These are phyloP conservation scores for Podila horticola DNA, from an alignment of 192 early-diverging fungal species.

Conservation along the genomic window DNA sequence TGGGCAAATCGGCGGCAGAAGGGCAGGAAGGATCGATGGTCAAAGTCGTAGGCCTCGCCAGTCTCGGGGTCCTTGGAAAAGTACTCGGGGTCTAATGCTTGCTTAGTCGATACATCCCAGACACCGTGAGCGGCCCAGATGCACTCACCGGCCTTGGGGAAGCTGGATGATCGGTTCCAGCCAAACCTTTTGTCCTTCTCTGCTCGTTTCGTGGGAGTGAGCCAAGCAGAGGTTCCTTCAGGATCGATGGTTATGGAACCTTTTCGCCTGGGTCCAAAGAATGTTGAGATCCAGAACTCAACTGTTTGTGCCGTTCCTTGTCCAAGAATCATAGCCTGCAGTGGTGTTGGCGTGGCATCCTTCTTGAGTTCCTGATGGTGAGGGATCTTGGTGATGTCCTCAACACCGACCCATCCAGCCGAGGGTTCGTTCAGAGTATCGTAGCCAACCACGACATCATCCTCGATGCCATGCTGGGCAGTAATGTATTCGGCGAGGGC, in stretches of 20 bases:
- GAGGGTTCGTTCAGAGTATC: slow-evolving; percentile 70
- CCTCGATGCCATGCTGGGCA: slow-evolving; percentile 49
- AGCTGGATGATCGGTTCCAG: slow-evolving; percentile 56
- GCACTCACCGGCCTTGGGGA: slow-evolving; percentile 54
- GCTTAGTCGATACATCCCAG: slow-evolving; percentile 50
- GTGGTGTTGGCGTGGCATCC: slow-evolving; percentile 63
- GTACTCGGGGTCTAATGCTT: slow-evolving; percentile 50
- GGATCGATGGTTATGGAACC: slow-evolving; percentile 56
- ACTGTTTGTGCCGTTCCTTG: slow-evolving; percentile 55
- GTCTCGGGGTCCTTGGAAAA: slow-evolving; percentile 57
- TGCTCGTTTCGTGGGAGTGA: slow-evolving; percentile 39
- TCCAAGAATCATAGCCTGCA: slow-evolving; percentile 62
- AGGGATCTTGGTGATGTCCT: slow-evolving; percentile 56
- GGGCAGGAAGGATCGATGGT: slow-evolving; percentile 63
- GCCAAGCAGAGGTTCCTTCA: slow-evolving; percentile 52
- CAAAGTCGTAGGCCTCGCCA: slow-evolving; percentile 57
- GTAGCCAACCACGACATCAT: slow-evolving; percentile 61
- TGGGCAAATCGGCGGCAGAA: slow-evolving; percentile 53
- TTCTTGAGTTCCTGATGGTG: slow-evolving; percentile 58
- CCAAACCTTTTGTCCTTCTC: slow-evolving; percentile 52
- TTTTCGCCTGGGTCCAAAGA: slow-evolving; percentile 59
- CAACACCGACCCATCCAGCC: slow-evolving; percentile 57
- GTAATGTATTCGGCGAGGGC: slow-evolving; percentile 54
- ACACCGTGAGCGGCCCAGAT: slow-evolving; percentile 66
- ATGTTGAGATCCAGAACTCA: slow-evolving; percentile 59